Evolutionary conservation across 768 basidiomycete genomes (phyloP).

Genomic region (Tricholomella constricta): DNA sequence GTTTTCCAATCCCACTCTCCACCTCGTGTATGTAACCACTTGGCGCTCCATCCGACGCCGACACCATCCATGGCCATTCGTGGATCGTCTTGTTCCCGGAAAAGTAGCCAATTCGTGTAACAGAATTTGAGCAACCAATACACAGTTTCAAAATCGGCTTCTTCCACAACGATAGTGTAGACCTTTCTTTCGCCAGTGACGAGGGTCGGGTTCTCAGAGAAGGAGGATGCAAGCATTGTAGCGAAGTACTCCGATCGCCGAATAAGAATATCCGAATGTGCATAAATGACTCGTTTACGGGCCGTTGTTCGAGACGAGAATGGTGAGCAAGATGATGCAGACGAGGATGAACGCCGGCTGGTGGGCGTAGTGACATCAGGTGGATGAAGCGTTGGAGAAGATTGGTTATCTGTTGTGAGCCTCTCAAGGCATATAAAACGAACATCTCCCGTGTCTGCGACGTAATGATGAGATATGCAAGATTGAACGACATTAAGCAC

Average conservation of each 20-base stretch:
- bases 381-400: slow-evolving; percentile 27
- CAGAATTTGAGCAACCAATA: slow-evolving; percentile 80
- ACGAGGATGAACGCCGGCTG: slow-evolving; percentile 40
- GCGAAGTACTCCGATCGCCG: slow-evolving; percentile 79
- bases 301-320: slow-evolving; percentile 50
- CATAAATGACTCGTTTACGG: slow-evolving; percentile 74
- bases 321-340: slow-evolving; percentile 42
- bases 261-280: slow-evolving; percentile 75
- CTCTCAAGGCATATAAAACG: slow-evolving; percentile 73
- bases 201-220: slow-evolving; percentile 54
- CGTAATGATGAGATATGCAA: neutral
- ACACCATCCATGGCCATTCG: slow-evolving; percentile 65
- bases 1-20: slow-evolving; percentile 76
- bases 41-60: slow-evolving; percentile 66
- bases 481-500: slow-evolving; percentile 21
- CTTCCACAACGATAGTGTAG: slow-evolving; percentile 71
- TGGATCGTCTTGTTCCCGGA: slow-evolving; percentile 71
- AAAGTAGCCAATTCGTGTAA: slow-evolving; percentile 74
- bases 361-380: slow-evolving; percentile 31
- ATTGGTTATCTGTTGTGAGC: slow-evolving; percentile 28
- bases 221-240: slow-evolving; percentile 71
- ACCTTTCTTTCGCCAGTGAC: slow-evolving; percentile 53
- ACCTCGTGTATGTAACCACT: slow-evolving; percentile 49
- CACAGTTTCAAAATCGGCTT: slow-evolving; percentile 75
- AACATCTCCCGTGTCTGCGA: slow-evolving; percentile 72